Evolutionary conservation across 1,139 yeast genomes (phyloP).

Genomic region (Candida sojae): DNA sequence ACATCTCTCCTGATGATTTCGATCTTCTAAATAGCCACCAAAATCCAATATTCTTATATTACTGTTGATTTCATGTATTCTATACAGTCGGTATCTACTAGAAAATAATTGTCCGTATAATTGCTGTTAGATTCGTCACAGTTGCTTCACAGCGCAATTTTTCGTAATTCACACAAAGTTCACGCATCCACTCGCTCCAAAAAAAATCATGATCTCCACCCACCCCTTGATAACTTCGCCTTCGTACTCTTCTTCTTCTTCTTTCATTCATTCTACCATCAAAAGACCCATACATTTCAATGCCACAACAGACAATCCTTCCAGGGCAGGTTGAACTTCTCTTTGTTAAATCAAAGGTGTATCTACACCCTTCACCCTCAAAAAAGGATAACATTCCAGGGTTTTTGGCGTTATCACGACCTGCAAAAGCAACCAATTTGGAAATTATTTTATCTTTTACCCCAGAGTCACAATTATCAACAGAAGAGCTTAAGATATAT

Average conservation of each 20-base stretch:
- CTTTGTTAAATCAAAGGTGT: slow-evolving; percentile 68
- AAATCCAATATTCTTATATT: too few species aligned
- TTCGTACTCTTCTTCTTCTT: too few species aligned
- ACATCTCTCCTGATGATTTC: too few species aligned
- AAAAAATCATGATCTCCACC: too few species aligned
- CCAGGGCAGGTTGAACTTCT: slow-evolving; percentile 41
- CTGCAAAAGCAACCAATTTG: slow-evolving; percentile 51
- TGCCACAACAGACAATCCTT: background rate
- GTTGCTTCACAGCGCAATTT: too few species aligned
- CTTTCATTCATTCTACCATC: too few species aligned
- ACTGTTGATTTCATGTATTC: too few species aligned
- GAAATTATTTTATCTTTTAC: slow-evolving; percentile 74
- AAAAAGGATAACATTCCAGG: slow-evolving; percentile 81
- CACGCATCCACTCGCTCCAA: too few species aligned
- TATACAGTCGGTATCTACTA: background rate
- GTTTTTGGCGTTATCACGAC: slow-evolving; percentile 61
- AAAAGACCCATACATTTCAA: background rate
- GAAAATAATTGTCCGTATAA: background rate
- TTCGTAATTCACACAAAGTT: too few species aligned
- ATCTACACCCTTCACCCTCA: slow-evolving; percentile 76
- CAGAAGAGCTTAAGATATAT: slow-evolving; percentile 51
- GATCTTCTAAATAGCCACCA: too few species aligned
- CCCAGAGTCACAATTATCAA: slow-evolving; percentile 59
- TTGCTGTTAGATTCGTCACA: too few species aligned
- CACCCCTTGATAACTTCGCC: too few species aligned